Evolutionary conservation across 1,284 basidiomycete species (phyloP), one percentile per base, ranked within the genome.

Genomic region (Sphaerobolus stellatus): DNA sequence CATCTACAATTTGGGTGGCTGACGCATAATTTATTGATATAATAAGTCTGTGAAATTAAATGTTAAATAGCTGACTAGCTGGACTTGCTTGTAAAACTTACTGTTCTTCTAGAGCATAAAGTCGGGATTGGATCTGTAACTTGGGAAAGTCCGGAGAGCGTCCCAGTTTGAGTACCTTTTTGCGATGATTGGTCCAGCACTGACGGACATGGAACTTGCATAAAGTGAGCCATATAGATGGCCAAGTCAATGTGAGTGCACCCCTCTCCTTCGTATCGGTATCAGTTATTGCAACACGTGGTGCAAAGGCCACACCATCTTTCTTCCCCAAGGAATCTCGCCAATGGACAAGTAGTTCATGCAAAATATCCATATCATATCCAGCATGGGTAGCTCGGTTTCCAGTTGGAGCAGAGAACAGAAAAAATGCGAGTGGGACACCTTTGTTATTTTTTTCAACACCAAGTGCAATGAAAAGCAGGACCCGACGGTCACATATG

Each of bases 391-490:
- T 68, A 2, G 61, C 61, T n/a, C 59, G 54, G 48, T 60, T 68
- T 16, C 66, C 67, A 3, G 64, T 54, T 3, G 67, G 69, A 14
- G 73, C 72, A 2, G 70, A 74, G 58, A 75, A 75, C 0, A 75
- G 52, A 22, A 75, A 63, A 36, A 73, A 61, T 4, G 68, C 69
- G 11, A 75, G 47, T 1, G 70, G 71, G 14, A 71, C 53, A 2
- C 69, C 70, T 16, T 60, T 58, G 2, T 59, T 52, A 1, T 60
- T 33, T 33, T 66, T 63, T 54, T 73, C 68, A 11, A 71, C 50
- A 4, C 61, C 70, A 64, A 75, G 66, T 0, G 64, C 64, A 44
- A 75, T 71, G 58, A 71, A 74, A 7, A 74, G 60, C 1, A 75
- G 64, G 1, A 75, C 59, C 1, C 62, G 55, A 3, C 54, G 56